phyloP scores from a whole-genome alignment of 345 rosid species.

The Garcia nutans region DNA sequence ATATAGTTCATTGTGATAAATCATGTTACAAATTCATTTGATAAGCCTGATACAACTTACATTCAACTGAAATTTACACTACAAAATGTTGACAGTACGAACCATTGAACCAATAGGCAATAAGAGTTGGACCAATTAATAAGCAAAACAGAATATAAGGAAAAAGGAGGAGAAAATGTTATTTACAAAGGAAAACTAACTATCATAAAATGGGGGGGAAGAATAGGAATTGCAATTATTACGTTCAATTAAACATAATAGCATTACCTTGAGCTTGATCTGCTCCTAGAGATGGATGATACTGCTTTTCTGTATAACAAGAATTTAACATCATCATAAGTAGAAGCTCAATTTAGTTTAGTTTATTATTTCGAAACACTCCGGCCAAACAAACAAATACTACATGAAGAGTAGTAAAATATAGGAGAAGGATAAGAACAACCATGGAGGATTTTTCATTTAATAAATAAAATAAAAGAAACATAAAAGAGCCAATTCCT shows the following conservation, averaged over 20 bases:
- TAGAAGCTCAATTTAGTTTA: not conserved
- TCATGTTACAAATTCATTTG: not conserved
- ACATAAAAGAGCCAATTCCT: constrained; percentile 1
- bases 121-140: not conserved
- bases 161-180: not conserved
- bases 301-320: constrained; percentile 43
- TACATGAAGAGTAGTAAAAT: not conserved
- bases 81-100: not conserved
- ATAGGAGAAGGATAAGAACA: not conserved
- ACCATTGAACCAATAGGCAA: not conserved
- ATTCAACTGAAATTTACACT: not conserved
- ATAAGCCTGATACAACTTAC: not conserved
- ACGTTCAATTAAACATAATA: not conserved
- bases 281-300: constrained; percentile 34
- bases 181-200: not conserved
- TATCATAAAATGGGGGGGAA: not conserved
- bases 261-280: constrained; percentile 48
- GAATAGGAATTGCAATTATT: too few species aligned
- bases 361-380: not conserved
- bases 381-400: not conserved
- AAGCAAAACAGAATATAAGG: not conserved
- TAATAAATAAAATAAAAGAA: not conserved
- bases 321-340: too few species aligned
- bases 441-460: not conserved
- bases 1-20: not conserved